A percentile compares a stretch with the other conserved stretches of the same genome.
These are phyloP conservation scores for Casaregolazyma suthepensis DNA, from an alignment of 1,139 yeast genomes.

Conservation along the genomic window DNA sequence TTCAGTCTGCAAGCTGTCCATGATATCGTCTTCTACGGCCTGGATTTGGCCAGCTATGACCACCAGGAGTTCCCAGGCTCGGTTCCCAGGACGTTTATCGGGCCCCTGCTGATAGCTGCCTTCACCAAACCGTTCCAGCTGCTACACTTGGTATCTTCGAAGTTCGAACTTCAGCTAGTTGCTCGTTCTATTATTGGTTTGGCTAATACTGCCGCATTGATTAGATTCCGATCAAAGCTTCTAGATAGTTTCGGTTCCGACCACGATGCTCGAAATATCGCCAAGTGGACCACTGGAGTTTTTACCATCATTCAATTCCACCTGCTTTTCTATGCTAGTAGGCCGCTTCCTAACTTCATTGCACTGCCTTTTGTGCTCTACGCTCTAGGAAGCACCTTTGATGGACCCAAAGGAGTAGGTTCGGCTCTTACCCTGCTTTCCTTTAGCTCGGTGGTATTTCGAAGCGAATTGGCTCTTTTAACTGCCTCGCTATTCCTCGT, in stretches of 20 bases:
- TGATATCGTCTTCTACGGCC: conserved; percentile 67
- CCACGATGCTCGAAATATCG: conserved; percentile 3
- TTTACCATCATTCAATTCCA: conserved; percentile 65
- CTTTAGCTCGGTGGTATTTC: conserved; percentile 60
- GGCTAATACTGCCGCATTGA: conserved; percentile 27
- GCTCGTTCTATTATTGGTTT: conserved; percentile 32
- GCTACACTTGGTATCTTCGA: conserved; percentile 24
- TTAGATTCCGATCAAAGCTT: conserved; percentile 21
- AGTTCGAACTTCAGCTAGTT: conserved; percentile 37
- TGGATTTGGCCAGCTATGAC: conserved; percentile 46
- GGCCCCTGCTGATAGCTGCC: conserved; percentile 53
- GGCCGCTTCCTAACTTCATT: conserved; percentile 82
- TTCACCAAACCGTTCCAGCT: conserved; percentile 35
- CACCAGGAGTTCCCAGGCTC: conserved; percentile 79
- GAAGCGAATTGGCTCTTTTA: conserved; percentile 66
- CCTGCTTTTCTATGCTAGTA: conserved; percentile 62
- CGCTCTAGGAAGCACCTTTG: conserved; percentile 24
- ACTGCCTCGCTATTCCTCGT: conserved; percentile 42
- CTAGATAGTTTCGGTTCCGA: conserved; percentile 11
- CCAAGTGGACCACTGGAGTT: conserved; percentile 52
- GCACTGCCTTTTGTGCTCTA: conserved; percentile 69
- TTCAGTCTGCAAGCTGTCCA: conserved; percentile 88
- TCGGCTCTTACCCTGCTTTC: conserved; percentile 53
- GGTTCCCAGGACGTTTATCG: conserved; percentile 81
- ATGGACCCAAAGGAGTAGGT: conserved; percentile 2